These are phyloP conservation scores for Brassica balearica DNA, from an alignment of 441 rosid genomes.

Conservation along the genomic window DNA sequence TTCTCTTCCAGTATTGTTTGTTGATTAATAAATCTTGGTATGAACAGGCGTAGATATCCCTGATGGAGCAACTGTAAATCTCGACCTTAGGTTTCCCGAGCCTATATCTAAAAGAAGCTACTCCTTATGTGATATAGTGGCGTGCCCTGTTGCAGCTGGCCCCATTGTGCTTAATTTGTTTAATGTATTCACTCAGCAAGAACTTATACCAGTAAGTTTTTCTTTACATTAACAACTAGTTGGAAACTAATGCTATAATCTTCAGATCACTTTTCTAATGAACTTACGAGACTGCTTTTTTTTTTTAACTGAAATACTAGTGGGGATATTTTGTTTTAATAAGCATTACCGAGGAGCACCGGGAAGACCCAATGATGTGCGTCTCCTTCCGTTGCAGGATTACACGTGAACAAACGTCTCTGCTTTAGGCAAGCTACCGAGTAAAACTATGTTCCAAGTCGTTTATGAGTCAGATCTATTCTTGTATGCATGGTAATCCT, in stretches of 20 bases:
- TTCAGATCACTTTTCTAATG: background rate
- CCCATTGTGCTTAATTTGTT: background rate
- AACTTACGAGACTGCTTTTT: background rate
- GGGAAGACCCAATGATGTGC: slow-evolving; percentile 3
- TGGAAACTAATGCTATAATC: background rate
- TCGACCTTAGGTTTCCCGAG: background rate
- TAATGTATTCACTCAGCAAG: slow-evolving; percentile 5
- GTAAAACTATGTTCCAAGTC: slow-evolving; percentile 1
- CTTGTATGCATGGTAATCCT: slow-evolving; percentile 1
- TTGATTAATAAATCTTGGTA: background rate
- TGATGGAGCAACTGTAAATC: slow-evolving; percentile 8
- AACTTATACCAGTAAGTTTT: background rate
- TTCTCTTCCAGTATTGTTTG: background rate
- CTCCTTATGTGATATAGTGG: slow-evolving; percentile 20
- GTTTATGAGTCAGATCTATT: background rate
- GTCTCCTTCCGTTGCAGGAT: background rate
- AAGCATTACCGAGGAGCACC: background rate
- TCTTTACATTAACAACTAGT: background rate
- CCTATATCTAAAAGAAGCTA: background rate
- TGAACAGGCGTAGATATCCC: slow-evolving; percentile 8
- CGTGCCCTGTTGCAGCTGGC: slow-evolving; percentile 16
- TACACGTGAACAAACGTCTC: slow-evolving; percentile 1
- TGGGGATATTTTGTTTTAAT: slow-evolving; percentile 8
- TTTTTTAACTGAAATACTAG: slow-evolving; percentile 1
- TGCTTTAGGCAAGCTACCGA: slow-evolving; percentile 6